Evolutionary conservation across 2,329 filamentous ascomycete species (phyloP), one percentile per base, ranked within the genome.

Genomic region (Venturia carpophila): DNA sequence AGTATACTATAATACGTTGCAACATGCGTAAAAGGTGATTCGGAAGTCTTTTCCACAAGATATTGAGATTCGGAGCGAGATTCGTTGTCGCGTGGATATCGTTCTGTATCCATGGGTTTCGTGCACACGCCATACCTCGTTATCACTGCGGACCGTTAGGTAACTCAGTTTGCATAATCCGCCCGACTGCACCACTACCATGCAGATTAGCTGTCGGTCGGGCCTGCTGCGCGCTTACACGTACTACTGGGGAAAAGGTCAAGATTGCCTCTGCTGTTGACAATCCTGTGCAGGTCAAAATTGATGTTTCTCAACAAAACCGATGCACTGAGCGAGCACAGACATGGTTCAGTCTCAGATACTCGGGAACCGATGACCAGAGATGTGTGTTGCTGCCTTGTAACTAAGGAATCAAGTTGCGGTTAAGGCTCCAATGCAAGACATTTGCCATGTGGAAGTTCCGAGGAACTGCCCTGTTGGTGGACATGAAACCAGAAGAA

Each of bases 361-460:
- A 9, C 21, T 34, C n/a, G 30, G 30, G 30, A 34, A 17, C 45
- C 45, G 17, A 9, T 15, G 10, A 4, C 45, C 45, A 47, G 45
- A 47, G 15, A 24, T 19, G 45, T n/a, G 17, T 47, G 7, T 47
- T 47, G 7, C 19, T n/a, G 15, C 24, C 24, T 37, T 58, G 52
- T 5, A 13, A 15, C 10, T 10, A 5, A 7, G 30, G 13, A 24
- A 34, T 11, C 30, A 15, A 37, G 19, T 56, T 37, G 52, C 52
- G 24, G 5, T n/a, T 37, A 58, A 37, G 27, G 52, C 17, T 58
- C 27, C 15, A 6, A 39, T 37, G 15, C 27, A 58, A 11, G 52
- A 7, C 27, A 37, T 58, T n/a, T 58, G 52, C 52, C 52, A 58
- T 37, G 52, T 58, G 52, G 52, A 58, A 13, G 15, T 58, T 58